phyloP scores from a whole-genome alignment of 108 stramenopile genomes.

The Pseudonitzschia pungens region DNA sequence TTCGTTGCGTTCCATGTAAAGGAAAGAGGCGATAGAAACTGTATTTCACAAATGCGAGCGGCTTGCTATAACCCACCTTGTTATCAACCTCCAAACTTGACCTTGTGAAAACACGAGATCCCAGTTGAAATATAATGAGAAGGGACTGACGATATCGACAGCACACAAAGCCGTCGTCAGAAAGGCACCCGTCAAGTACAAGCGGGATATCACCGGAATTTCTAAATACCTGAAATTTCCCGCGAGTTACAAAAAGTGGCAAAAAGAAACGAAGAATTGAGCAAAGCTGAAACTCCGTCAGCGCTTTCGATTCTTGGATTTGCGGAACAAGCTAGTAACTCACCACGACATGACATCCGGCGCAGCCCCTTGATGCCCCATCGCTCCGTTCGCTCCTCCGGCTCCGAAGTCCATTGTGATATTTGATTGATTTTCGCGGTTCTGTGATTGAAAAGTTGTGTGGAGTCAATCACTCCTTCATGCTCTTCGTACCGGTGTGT shows the following conservation, averaged over 20 bases:
- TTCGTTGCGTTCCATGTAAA: neutral
- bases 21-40: neutral
- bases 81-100: conserved; percentile 95
- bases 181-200: conserved; percentile 96
- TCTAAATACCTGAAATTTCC: conserved; percentile 87
- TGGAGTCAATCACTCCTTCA: neutral
- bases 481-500: neutral
- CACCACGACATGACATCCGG: conserved; percentile 9
- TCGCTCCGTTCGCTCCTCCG: conserved; percentile 1
- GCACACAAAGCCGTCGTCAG: conserved; percentile 93
- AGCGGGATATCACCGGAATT: conserved; percentile 89
- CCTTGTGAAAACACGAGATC: conserved; percentile 84
- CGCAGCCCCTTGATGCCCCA: conserved; percentile 1
- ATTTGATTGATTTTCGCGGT: neutral
- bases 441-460: neutral
- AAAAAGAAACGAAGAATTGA: neutral
- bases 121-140: conserved; percentile 93
- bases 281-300: neutral
- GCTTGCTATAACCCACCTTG: conserved; percentile 39
- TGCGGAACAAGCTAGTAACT: neutral
- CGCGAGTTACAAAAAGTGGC: neutral
- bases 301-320: neutral
- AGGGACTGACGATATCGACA: conserved; percentile 86
- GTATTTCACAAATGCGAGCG: neutral
- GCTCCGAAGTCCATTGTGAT: conserved; percentile 6